These are phyloP conservation scores for Microdochium nivale DNA, from an alignment of 2,329 filamentous ascomycete species.

Conservation along the genomic window DNA sequence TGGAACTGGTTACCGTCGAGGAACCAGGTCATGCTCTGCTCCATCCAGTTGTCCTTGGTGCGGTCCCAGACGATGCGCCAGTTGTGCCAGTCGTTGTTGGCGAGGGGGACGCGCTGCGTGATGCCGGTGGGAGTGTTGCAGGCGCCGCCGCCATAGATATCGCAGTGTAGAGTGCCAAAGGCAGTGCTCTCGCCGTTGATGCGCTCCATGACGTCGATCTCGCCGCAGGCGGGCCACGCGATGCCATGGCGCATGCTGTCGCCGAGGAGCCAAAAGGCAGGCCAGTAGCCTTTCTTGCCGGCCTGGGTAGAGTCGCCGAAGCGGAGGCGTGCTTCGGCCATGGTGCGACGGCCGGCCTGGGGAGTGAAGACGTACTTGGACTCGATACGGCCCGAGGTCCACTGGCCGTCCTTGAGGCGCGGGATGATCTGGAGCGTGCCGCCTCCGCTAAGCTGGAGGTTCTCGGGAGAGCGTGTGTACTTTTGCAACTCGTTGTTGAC, in stretches of 20 bases:
- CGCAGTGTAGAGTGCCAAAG: conserved; percentile 41
- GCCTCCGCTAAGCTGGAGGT: conserved; percentile 42
- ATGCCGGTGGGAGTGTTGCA: conserved; percentile 39
- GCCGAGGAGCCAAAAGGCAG: conserved; percentile 44
- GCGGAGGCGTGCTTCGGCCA: conserved; percentile 34
- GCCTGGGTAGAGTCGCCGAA: conserved; percentile 28
- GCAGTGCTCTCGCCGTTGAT: conserved; percentile 35
- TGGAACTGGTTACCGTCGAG: conserved; percentile 35
- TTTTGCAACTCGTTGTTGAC: conserved; percentile 40
- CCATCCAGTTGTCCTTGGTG: conserved; percentile 30
- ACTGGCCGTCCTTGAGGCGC: conserved; percentile 27
- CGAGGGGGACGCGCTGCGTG: conserved; percentile 24
- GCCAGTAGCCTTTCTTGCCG: conserved; percentile 41
- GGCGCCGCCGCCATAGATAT: conserved; percentile 29
- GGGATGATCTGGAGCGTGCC: conserved; percentile 43
- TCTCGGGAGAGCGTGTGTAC: conserved; percentile 33
- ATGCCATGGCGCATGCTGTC: conserved; percentile 35
- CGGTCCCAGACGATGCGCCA: conserved; percentile 41
- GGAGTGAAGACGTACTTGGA: conserved; percentile 36
- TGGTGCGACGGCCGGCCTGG: conserved; percentile 26
- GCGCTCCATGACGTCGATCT: conserved; percentile 42
- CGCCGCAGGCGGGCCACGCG: conserved; percentile 38
- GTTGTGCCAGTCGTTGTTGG: conserved; percentile 37
- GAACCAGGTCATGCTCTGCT: conserved; percentile 40
- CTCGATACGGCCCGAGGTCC: conserved; percentile 43